Conservation (phyloP, 164 flowering plant genomes). For the Sedum album region DNA sequence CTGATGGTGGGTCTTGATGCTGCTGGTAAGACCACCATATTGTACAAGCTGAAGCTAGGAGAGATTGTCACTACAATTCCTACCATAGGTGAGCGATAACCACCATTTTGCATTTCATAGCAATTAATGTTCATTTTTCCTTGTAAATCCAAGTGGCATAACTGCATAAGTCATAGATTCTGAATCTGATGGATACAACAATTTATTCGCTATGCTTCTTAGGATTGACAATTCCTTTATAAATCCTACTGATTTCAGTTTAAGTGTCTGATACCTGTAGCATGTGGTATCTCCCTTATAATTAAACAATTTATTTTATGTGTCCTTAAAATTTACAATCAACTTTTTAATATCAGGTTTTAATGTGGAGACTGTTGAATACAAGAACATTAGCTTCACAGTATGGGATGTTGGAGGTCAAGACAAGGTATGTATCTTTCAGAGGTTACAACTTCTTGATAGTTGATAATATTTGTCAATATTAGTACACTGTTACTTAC, state of each 20-base stretch:
- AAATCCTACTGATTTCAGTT: neutral
- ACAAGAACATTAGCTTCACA: conserved; percentile 5
- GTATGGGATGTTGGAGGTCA: conserved; percentile 8
- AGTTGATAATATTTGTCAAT: neutral
- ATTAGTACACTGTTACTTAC: neutral
- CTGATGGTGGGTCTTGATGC: conserved; percentile 9
- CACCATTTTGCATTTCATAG: neutral
- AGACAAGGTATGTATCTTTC: neutral
- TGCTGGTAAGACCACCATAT: conserved; percentile 5
- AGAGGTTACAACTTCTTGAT: neutral
- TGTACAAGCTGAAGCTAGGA: conserved; percentile 6
- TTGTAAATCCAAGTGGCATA: no score
- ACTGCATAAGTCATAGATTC: no score
- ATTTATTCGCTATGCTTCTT: no score
- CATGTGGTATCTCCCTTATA: no score
- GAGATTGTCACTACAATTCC: conserved; percentile 8
- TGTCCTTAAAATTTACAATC: no score
- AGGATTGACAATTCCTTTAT: neutral
- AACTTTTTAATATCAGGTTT: neutral
- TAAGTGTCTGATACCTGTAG: neutral
- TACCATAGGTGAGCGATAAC: conserved; percentile 3
- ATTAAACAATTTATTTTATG: no score
- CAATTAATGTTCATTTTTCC: neutral
- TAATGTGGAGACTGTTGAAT: conserved; percentile 2
- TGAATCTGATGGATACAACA: no score